Percentiles rank a stretch among this genome's conserved stretches.
phyloP scores from a whole-genome alignment of 495 filamentous ascomycete species.

The Astrothelium macrocarpum region DNA sequence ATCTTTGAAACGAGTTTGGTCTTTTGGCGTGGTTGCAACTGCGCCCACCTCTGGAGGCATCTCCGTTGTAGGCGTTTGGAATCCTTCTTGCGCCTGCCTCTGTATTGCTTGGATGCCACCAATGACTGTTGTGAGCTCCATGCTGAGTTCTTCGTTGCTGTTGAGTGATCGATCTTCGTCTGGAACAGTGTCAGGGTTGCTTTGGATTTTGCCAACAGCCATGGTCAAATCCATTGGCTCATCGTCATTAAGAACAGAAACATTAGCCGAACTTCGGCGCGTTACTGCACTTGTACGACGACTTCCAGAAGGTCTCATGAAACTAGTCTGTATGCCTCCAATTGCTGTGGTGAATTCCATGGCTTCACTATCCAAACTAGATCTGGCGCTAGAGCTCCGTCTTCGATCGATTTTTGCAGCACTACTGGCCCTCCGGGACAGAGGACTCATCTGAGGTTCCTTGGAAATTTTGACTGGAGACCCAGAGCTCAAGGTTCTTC shows the following conservation, averaged over 20 bases:
- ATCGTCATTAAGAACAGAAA: conserved; percentile 26
- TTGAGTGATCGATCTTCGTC: conserved; percentile 25
- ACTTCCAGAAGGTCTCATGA: conserved; percentile 13
- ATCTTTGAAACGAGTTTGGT: conserved; percentile 43
- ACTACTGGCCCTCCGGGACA: conserved; percentile 15
- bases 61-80: conserved; percentile 34
- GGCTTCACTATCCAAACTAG: conserved; percentile 27
- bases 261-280: conserved; percentile 21
- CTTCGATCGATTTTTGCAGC: conserved; percentile 9
- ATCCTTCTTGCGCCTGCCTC: conserved; percentile 10
- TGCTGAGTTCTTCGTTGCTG: conserved; percentile 65
- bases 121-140: conserved; percentile 70
- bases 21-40: conserved; percentile 39
- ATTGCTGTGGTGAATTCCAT: conserved; percentile 71
- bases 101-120: conserved; percentile 43
- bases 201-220: conserved; percentile 54
- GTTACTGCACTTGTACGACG: conserved; percentile 20
- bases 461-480: not conserved
- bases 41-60: conserved; percentile 38
- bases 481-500: not conserved
- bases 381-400: conserved; percentile 19
- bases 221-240: conserved; percentile 73
- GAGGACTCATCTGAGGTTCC: conserved; percentile 21
- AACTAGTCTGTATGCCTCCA: conserved; percentile 54
- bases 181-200: conserved; percentile 11